Conservation (phyloP, 106 monocot species). For the Platanthera guangdongensis region DNA sequence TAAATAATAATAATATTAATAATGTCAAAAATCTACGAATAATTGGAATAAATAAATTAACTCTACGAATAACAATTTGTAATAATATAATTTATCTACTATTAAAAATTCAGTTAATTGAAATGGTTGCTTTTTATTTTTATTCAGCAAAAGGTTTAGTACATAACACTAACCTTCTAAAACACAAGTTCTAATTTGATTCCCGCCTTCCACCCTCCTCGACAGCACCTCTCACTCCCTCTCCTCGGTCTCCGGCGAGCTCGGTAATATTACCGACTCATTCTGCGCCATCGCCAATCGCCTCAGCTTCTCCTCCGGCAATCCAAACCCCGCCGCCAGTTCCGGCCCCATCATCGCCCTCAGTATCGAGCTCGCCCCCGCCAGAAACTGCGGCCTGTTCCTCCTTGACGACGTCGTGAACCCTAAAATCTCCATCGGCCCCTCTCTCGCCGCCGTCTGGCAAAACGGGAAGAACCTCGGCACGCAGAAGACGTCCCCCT, state of each 20-base stretch:
- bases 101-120: too few species aligned
- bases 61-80: too few species aligned
- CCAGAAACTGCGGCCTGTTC: slow-evolving; percentile 77
- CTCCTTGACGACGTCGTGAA: slow-evolving; percentile 65
- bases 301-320: slow-evolving; percentile 37
- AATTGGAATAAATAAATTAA: too few species aligned
- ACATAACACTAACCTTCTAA: too few species aligned
- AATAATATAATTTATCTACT: too few species aligned
- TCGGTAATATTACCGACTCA: slow-evolving; percentile 49
- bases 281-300: slow-evolving; percentile 39
- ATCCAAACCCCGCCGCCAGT: slow-evolving; percentile 63
- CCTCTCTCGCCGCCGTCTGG: slow-evolving; percentile 59
- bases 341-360: slow-evolving; percentile 56
- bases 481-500: slow-evolving; percentile 75
- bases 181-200: not conserved
- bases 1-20: too few species aligned
- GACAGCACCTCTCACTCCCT: slow-evolving; percentile 6
- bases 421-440: slow-evolving; percentile 73
- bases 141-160: too few species aligned
- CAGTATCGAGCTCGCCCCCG: slow-evolving; percentile 54
- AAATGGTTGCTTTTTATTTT: too few species aligned
- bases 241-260: slow-evolving; percentile 22
- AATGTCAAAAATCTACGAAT: too few species aligned
- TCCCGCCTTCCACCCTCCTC: slow-evolving; percentile 6
- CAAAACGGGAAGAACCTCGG: slow-evolving; percentile 86